Percentiles rank a stretch among this genome's conserved stretches.
Evolutionary conservation across 2,329 filamentous ascomycete genomes (phyloP).

Genomic region (Arthrobotrys sinensis): DNA sequence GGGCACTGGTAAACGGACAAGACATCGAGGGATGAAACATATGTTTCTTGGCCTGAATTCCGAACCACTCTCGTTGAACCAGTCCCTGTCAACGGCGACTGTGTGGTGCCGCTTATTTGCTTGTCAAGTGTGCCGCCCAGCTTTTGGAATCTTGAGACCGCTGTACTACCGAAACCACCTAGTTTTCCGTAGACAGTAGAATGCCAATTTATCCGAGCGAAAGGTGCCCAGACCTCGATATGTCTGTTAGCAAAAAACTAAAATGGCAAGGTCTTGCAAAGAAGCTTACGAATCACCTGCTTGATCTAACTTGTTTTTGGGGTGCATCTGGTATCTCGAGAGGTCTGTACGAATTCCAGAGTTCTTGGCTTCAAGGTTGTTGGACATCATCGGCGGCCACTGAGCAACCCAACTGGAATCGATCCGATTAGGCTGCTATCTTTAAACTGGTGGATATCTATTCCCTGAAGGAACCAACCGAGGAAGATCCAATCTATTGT

Average conservation of each 20-base stretch:
- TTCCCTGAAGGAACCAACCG: conserved; percentile 57
- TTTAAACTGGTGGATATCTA: conserved; percentile 56
- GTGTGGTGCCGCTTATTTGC: conserved; percentile 55
- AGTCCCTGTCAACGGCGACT: conserved; percentile 59
- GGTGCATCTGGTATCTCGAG: conserved; percentile 39
- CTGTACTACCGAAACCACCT: conserved; percentile 22
- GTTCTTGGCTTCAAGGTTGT: conserved; percentile 55
- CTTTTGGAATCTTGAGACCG: conserved; percentile 37
- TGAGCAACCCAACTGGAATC: conserved; percentile 47
- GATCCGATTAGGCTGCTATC: conserved; percentile 61
- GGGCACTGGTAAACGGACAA: conserved; percentile 40
- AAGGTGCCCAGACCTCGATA: conserved; percentile 37
- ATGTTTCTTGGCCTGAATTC: conserved; percentile 56
- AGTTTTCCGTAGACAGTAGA: conserved; percentile 16
- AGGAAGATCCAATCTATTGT: conserved; percentile 51
- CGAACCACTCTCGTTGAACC: conserved; percentile 48
- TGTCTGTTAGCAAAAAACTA: conserved; percentile 36
- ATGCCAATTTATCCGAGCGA: conserved; percentile 50
- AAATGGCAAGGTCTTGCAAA: conserved; percentile 26
- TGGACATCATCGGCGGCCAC: conserved; percentile 22
- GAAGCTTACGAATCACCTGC: conserved; percentile 50
- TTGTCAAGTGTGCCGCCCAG: conserved; percentile 40
- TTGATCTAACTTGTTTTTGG: conserved; percentile 42
- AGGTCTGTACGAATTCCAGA: conserved; percentile 21
- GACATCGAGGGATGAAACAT: conserved; percentile 50